phyloP scores from a whole-genome alignment of 306 rosid genomes.

The Elaeagnus macrophylla region DNA sequence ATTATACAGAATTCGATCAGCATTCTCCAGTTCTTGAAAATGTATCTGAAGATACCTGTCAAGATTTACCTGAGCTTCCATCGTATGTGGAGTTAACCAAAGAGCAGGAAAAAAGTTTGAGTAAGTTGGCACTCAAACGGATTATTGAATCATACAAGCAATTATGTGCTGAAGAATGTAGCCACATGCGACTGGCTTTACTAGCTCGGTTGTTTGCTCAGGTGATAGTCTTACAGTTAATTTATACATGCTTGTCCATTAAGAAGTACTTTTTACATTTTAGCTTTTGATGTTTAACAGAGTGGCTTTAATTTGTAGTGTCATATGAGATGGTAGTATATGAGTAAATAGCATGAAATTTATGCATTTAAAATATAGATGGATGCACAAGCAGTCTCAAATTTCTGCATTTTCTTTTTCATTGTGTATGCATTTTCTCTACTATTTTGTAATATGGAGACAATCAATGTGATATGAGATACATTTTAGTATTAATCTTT shows the following conservation, averaged over 20 bases:
- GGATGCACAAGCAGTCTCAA: no score
- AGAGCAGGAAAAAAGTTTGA: conserved; percentile 58
- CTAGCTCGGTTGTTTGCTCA: conserved; percentile 93
- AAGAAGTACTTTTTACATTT: no score
- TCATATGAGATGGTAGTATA: no score
- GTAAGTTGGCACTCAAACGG: conserved; percentile 58
- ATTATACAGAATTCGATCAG: conserved; percentile 51
- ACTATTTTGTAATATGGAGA: no score
- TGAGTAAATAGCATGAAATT: no score
- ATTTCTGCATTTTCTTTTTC: no score
- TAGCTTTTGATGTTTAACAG: no score
- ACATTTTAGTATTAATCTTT: no score
- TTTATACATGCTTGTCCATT: not conserved
- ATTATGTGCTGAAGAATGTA: conserved; percentile 47
- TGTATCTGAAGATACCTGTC: conserved; percentile 66
- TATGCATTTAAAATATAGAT: no score
- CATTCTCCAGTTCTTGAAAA: conserved; percentile 44
- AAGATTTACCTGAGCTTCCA: conserved; percentile 75
- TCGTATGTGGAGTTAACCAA: conserved; percentile 56
- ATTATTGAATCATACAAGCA: conserved; percentile 63
- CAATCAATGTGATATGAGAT: no score
- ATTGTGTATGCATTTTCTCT: no score
- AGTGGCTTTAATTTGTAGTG: no score
- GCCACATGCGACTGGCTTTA: conserved; percentile 67
- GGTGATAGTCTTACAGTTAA: conserved; percentile 31